Base-by-base conservation (phyloP, 2,329 filamentous ascomycete genomes). In the Blastomyces silverae region DNA sequence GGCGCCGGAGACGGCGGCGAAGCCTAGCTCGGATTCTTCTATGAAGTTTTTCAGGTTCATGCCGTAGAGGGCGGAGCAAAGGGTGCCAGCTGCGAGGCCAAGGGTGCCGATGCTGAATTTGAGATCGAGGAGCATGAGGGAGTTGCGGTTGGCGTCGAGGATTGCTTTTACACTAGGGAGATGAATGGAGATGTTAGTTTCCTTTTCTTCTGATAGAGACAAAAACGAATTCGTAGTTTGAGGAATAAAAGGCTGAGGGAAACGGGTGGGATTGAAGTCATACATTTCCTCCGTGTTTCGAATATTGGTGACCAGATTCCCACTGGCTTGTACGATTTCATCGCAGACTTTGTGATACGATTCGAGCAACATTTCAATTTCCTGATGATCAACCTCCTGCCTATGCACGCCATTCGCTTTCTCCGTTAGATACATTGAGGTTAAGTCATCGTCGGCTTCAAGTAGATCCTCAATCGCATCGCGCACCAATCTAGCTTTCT, bases 31-130 rank as follows among this genome's bases (percentile, higher is more conserved):
- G 1, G 90, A 92, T 75, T 97, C 93, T 80, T 99, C 94, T 71
- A 97, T 91, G 77, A 97, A 97, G 78, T 97, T 97, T 75, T 97
- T 95, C 69, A 99, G 81, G 80, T 99, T 99, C 92, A 97, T 97
- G 71, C 94, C 94, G 82, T 97, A 99, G n/a, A 99, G 86, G n/a
- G 92, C 92, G 10, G 94, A 95, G 71, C 97, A 84, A 74, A 97
- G 95, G 61, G 94, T 97, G 64, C 94, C 94, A 74, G 92, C 91
- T 64, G 91, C 93, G 59, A 97, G 86, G n/a, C 92, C 92, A 4
- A 99, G 85, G 0, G 94, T 97, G 65, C 92, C 91, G 66, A 99
- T 92, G 74, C 90, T 94, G 79, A 97, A 96, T 75, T 96, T 96
- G 71, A 99, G 87, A 69, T 97, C 94, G 42, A 97, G 85, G 22